Percentiles rank a stretch among this genome's conserved stretches.
phyloP scores from a whole-genome alignment of 176 grass and related monocot species.

The Coix lacrymajobi region DNA sequence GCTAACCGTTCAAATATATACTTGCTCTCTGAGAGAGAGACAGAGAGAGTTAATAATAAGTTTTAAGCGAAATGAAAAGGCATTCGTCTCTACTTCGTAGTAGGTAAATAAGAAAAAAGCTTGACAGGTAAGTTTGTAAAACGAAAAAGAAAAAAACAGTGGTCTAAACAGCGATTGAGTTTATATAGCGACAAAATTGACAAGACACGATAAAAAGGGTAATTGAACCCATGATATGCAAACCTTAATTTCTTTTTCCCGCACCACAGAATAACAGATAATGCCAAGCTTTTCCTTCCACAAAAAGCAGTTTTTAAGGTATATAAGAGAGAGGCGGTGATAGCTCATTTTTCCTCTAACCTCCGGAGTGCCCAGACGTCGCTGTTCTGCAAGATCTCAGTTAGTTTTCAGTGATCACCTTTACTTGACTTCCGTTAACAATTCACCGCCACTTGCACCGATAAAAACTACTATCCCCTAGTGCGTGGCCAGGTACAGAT shows the following conservation, averaged over 20 bases:
- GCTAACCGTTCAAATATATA: background rate
- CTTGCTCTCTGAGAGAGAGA: background rate
- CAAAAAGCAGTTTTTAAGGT: conserved; percentile 29
- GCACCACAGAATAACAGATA: background rate
- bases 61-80: background rate
- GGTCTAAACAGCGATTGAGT: background rate
- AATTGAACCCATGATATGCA: background rate
- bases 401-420: conserved; percentile 56
- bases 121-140: background rate
- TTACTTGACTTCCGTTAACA: conserved; percentile 48
- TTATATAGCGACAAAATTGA: background rate
- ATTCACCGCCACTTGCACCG: conserved; percentile 5
- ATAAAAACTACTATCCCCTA: background rate
- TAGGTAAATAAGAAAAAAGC: too few species aligned
- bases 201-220: background rate
- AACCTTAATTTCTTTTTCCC: background rate
- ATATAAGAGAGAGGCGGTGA: background rate
- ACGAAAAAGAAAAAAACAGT: background rate
- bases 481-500: background rate
- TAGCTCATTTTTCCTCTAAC: background rate
- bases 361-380: background rate
- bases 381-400: conserved; percentile 53
- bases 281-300: conserved; percentile 3
- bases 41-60: background rate
- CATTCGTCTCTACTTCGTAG: too few species aligned